Base-by-base conservation (phyloP, 768 basidiomycete genomes). In the Paxillus ammoniavirescens region DNA sequence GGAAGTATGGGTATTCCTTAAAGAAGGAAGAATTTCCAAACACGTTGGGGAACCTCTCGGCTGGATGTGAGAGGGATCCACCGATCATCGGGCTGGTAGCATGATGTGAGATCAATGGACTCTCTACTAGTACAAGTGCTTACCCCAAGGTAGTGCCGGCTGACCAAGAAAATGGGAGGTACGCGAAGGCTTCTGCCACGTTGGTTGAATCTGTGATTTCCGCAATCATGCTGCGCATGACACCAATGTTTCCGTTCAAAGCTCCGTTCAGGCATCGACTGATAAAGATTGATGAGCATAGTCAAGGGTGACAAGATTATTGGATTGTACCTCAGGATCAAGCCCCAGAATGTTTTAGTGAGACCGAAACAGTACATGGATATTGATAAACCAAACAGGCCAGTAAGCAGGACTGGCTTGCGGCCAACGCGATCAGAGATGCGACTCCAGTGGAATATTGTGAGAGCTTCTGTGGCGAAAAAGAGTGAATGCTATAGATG, bases 1-100 rank as follows among this genome's bases (percentile, higher is more conserved):
- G 73, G 65, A 86, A 84, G 67, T 89, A 88, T 1, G 86, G 86
- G 65, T 82, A 85, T 28, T 75, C 65, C 57, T 73, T 74, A 77
- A 84, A 79, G 62, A 89, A 85, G n/a, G 58, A 57, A 9, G 70
- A 72, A n/a, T 71, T 58, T 51, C 82, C 83, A 50, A 89, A 88
- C 3, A 76, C 49, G 15, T 62, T 57, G 2, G 85, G 84, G 63
- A 84, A 86, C 14, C 78, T 80, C 40, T 86, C 83, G 49, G 79
- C 73, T 6, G 86, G 86, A 31, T 72, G 77, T 13, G 84, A 78
- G n/a, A 88, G 67, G n/a, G 73, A 61, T 2, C 87, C 87, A 42
- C 87, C 87, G 38, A 87, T 72, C 30, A 86, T 65, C 8, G 87
- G 86, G 0, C 87, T 84, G 13, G 26, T 18, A 44, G 18, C 50